phyloP scores from a whole-genome alignment of 495 filamentous ascomycete species.

The Patellaria atrata region DNA sequence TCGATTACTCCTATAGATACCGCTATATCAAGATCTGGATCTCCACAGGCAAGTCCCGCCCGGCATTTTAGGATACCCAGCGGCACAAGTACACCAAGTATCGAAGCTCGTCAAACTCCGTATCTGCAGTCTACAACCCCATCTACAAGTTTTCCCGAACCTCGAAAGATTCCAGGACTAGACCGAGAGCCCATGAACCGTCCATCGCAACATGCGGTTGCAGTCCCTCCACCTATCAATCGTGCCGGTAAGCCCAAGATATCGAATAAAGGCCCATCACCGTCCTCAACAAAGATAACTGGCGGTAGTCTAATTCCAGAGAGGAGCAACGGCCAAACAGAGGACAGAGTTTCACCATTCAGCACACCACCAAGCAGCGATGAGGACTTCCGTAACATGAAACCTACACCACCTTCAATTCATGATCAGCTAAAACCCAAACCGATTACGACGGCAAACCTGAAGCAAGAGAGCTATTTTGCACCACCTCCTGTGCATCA shows the following conservation, averaged over 20 bases:
- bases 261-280: conserved; percentile 30
- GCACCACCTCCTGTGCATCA: conserved; percentile 38
- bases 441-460: conserved; percentile 6
- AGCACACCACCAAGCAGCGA: conserved; percentile 75
- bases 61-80: conserved; percentile 40
- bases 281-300: conserved; percentile 20
- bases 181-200: conserved; percentile 6
- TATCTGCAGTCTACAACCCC: conserved; percentile 11
- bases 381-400: conserved; percentile 36
- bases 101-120: conserved; percentile 26
- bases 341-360: conserved; percentile 66
- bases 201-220: conserved; percentile 20
- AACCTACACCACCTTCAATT: conserved; percentile 7
- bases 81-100: conserved; percentile 34
- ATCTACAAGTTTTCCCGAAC: conserved; percentile 9
- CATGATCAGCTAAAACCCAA: conserved; percentile 9
- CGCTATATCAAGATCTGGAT: conserved; percentile 30
- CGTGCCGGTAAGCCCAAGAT: conserved; percentile 72
- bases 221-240: conserved; percentile 56
- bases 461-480: conserved; percentile 26
- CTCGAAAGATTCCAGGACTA: conserved; percentile 6
- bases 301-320: no score
- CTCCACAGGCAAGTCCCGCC: conserved; percentile 34
- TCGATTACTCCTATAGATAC: conserved; percentile 34
- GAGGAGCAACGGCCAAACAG: no score